Base-by-base conservation (phyloP, 495 filamentous ascomycete genomes). In the Tuber aestivum region DNA sequence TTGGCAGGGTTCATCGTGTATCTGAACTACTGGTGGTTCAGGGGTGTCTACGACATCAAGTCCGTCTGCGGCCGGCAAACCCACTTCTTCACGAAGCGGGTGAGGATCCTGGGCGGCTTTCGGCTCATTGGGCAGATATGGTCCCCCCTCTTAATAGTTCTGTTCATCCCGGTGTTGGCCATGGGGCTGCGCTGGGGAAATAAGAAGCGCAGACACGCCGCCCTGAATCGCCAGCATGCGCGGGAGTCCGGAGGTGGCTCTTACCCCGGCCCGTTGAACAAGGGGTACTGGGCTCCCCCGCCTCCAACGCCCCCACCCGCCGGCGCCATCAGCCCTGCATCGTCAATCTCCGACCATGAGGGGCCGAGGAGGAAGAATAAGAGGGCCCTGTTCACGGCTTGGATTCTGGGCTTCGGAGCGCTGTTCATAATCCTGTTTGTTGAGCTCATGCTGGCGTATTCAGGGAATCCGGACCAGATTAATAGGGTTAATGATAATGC, bases 91-190 rank as follows among this genome's bases (percentile, higher is more conserved):
- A 56, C 48, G 48, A 56, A 65, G n/a, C 56, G 1, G 4, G 56
- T 65, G n/a, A 65, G 56, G 27, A 65, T 65, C n/a, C 9, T 65
- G 27, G 56, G 56, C 56, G 27, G 56, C n/a, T 65, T 65, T 32
- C 56, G 56, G 56, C 56, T 65, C 56, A 65, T 65, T 12, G 56
- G 56, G 27, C 56, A 65, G 56, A 65, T 65, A 65, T 65, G 56
- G 56, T 65, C 56, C 12, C 56, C 56, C 10, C 56, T 65, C n/a
- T 32, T 65, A 27, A 65, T 65, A 65, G 56, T 65, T 2, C 7
- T 32, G 27, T 65, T 65, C 56, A 16, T 65, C 56, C 56, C 56
- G 27, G n/a, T 65, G 14, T 65, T 65, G 12, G 14, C 18, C 27
- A 18, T 14, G 3, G 56, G 10, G 10, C 56, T 65, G 56, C 56